Evolutionary conservation across 164 flowering plant genomes (phyloP).

Genomic region (Vitis amurensis): DNA sequence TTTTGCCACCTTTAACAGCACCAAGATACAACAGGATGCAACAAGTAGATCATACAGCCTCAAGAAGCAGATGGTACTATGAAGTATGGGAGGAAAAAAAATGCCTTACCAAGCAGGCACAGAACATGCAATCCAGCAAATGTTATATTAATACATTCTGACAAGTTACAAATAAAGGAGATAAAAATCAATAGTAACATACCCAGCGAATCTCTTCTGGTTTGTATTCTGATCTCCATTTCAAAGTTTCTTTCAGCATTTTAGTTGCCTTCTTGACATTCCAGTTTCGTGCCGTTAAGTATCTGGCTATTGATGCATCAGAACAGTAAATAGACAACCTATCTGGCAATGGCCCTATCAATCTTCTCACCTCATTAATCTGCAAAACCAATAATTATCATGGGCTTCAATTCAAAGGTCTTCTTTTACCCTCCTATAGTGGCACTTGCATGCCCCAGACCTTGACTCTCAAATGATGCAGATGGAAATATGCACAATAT

Average conservation of each 20-base stretch:
- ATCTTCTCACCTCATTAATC: constrained; percentile 72
- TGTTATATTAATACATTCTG: neutral
- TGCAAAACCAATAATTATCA: constrained; percentile 26
- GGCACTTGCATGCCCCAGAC: neutral
- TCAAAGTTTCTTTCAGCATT: constrained; percentile 84
- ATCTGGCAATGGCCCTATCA: constrained; percentile 58
- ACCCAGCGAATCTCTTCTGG: constrained; percentile 98
- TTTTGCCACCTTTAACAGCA: too few species aligned
- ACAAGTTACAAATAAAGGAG: neutral
- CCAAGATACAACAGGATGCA: too few species aligned
- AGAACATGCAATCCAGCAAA: neutral
- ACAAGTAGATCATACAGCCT: too few species aligned
- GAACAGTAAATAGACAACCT: constrained; percentile 65
- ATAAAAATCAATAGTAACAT: constrained; percentile 11
- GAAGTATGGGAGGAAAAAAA: neutral
- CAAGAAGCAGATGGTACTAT: too few species aligned
- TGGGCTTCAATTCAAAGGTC: neutral
- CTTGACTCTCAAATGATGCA: too few species aligned
- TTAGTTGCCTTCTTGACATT: constrained; percentile 82
- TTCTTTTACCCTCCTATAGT: neutral
- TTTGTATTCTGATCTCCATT: constrained; percentile 81
- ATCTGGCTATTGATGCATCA: constrained; percentile 68
- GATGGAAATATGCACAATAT: too few species aligned
- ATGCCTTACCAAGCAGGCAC: neutral
- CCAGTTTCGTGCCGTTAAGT: constrained; percentile 80